phyloP scores from a whole-genome alignment of 768 basidiomycete species.

The Lentinula detonsa region DNA sequence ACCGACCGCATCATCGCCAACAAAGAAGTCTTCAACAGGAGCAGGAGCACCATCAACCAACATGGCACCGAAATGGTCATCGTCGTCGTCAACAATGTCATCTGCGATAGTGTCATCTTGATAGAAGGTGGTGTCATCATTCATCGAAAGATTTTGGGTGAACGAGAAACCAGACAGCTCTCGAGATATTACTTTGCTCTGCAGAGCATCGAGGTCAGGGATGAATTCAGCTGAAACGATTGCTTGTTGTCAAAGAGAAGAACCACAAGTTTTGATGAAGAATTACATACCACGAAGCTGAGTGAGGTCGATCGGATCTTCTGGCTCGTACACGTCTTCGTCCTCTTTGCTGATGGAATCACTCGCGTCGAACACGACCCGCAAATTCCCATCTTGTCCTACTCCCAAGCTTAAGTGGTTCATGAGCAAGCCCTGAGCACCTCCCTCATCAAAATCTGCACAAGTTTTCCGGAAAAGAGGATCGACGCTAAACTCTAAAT shows the following conservation, averaged over 20 bases:
- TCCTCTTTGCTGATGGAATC: constrained; percentile 77
- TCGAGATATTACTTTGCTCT: constrained; percentile 71
- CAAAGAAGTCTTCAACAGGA: constrained; percentile 61
- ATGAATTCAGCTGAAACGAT: constrained; percentile 56
- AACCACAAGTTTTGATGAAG: not conserved
- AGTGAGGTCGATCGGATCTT: constrained; percentile 61
- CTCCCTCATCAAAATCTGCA: constrained; percentile 98
- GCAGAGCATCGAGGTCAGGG: constrained; percentile 57
- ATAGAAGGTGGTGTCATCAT: constrained; percentile 61
- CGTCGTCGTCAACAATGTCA: constrained; percentile 39
- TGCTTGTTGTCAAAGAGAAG: not conserved
- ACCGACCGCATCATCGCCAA: constrained; percentile 49
- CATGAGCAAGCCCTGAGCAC: constrained; percentile 93
- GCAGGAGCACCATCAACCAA: constrained; percentile 35
- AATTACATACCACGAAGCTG: constrained; percentile 49
- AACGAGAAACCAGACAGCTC: constrained; percentile 83
- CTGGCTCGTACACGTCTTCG: constrained; percentile 65
- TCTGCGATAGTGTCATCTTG: constrained; percentile 41
- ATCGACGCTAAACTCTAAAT: constrained; percentile 94
- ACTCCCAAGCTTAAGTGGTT: constrained; percentile 83
- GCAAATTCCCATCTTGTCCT: constrained; percentile 73
- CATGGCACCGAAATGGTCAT: constrained; percentile 26
- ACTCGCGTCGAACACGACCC: constrained; percentile 95
- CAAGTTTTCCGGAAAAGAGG: constrained; percentile 97
- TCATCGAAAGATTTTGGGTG: constrained; percentile 53